phyloP scores from a whole-genome alignment of 768 basidiomycete genomes.

The Leccinum subgranulosum region DNA sequence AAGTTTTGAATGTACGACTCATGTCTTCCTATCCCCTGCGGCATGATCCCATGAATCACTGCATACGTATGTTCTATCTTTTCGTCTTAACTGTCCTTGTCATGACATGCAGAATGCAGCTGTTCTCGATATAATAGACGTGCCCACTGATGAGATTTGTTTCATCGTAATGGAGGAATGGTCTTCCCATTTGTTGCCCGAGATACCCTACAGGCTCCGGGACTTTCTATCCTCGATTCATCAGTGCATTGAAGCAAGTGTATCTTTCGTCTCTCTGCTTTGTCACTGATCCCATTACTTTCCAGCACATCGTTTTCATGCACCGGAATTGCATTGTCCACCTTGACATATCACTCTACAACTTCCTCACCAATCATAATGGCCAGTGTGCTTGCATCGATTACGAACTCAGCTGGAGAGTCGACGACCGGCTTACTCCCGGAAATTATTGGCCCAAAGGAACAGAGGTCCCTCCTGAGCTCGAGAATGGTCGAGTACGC shows the following conservation, averaged over 20 bases:
- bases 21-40: constrained; percentile 52
- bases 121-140: constrained; percentile 59
- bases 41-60: constrained; percentile 67
- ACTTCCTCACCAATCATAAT: constrained; percentile 62
- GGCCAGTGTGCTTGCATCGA: constrained; percentile 73
- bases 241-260: constrained; percentile 66
- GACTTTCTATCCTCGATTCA: constrained; percentile 55
- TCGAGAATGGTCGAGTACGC: constrained; percentile 44
- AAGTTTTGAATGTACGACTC: constrained; percentile 55
- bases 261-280: background rate
- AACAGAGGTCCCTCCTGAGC: constrained; percentile 72
- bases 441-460: constrained; percentile 45
- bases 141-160: constrained; percentile 47
- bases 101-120: constrained; percentile 39
- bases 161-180: constrained; percentile 83
- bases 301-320: constrained; percentile 68
- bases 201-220: constrained; percentile 47
- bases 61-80: constrained; percentile 56
- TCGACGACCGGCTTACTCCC: constrained; percentile 38
- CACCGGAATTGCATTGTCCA: constrained; percentile 64
- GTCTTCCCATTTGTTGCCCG: constrained; percentile 58
- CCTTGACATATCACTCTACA: constrained; percentile 68
- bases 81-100: background rate
- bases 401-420: constrained; percentile 62
- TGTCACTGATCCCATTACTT: background rate